Base-by-base conservation (phyloP, 768 basidiomycete genomes). In the Mrakia gelida region DNA sequence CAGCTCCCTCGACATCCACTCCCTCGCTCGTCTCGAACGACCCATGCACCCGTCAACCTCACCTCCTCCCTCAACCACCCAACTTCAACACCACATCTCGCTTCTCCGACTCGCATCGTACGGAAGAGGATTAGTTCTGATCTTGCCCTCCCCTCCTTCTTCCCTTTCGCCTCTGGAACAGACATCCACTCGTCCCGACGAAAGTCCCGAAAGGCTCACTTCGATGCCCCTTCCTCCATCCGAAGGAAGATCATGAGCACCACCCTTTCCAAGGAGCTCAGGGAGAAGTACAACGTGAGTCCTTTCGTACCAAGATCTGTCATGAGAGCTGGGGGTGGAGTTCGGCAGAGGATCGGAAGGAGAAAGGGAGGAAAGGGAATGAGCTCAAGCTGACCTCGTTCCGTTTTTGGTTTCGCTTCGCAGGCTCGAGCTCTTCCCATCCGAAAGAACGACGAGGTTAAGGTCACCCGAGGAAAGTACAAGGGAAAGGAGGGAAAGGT, bases 401-500 rank as follows among this genome's bases (percentile, higher is more conserved):
- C 16, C n/a, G 34, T 63, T 67, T 4, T 67, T 4, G 32, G 38
- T 41, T 67, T n/a, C 23, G 9, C 4, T 34, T 70, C 26, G 72
- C 80, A 96, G 94, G 87, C 90, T 81, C 95, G 95, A 81, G 93
- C 95, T 78, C 87, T 98, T 79, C 94, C 97, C 76, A 90, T 98
- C 83, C 92, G 97, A 84, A 98, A 98, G 86, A 96, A 98, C 82
- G 96, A 99, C 85, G 96, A 98, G 87, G 96, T 98, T 81, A 43
- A 71, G 54, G 59, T 99, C 82, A 93, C 98, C 79, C 90, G 96
- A 81, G 96, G 96, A 76, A 95, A 96, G 86, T 95, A 97, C 90
- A 97, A 97, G 89, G 96, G 97, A 73, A 90, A 95, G 84, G 96
- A 99, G 88, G 96, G 96, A 83, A 98, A 98, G 88, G 91, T 99